phyloP scores from a whole-genome alignment of 176 grass and related monocot species.

The Raddia guianensis region DNA sequence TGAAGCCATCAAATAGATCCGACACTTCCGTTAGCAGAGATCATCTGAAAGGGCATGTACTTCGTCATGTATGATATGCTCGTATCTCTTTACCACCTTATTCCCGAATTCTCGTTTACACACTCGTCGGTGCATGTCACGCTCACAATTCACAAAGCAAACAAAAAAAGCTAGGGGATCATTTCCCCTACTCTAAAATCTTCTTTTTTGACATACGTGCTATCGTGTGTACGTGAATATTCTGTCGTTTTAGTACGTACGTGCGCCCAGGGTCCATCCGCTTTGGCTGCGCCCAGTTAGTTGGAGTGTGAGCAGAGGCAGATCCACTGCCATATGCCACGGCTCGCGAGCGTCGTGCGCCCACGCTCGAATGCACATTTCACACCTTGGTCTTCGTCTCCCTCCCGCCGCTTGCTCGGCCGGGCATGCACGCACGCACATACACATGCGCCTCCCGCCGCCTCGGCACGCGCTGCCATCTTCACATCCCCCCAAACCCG shows the following conservation, averaged over 20 bases:
- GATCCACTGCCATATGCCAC: too few species aligned
- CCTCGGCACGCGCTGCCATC: neutral
- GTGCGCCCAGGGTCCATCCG: neutral
- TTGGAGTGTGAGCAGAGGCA: too few species aligned
- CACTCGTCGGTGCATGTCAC: neutral
- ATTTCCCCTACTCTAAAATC: neutral
- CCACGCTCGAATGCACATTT: neutral
- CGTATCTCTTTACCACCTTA: neutral
- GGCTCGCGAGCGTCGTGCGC: neutral
- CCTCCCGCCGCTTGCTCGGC: neutral
- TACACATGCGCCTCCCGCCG: neutral
- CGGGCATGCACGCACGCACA: too few species aligned
- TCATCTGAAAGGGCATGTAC: too few species aligned
- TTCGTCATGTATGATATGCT: too few species aligned
- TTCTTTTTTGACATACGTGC: neutral
- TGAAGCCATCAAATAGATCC: too few species aligned
- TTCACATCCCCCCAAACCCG: neutral
- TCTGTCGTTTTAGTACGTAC: conserved; percentile 16
- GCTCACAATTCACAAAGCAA: neutral
- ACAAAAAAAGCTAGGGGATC: neutral
- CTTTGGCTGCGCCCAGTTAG: neutral
- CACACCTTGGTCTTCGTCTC: too few species aligned
- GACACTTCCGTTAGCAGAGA: too few species aligned
- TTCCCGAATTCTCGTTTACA: conserved; percentile 1
- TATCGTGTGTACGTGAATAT: too few species aligned